These are phyloP conservation scores for Candolleomyces aberdarensis DNA, from an alignment of 768 basidiomycete genomes.

Conservation along the genomic window DNA sequence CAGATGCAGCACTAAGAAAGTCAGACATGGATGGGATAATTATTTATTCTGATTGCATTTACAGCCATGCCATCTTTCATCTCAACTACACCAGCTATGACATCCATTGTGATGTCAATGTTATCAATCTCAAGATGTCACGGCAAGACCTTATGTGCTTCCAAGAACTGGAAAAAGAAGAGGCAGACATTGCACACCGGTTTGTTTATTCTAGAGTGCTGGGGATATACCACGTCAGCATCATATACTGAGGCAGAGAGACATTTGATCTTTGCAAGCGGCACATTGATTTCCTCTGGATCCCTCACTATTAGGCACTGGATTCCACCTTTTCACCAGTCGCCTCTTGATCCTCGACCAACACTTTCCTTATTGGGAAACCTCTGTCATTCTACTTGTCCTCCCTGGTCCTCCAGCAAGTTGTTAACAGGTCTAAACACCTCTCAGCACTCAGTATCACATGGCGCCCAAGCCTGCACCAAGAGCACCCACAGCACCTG, in stretches of 20 bases:
- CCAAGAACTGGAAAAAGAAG: conserved; percentile 7
- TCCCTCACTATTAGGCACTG: not conserved
- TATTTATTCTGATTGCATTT: conserved; percentile 10
- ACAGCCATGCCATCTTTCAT: conserved; percentile 9
- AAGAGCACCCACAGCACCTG: too few species aligned
- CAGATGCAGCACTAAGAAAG: not conserved
- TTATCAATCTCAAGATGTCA: conserved; percentile 10
- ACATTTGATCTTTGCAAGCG: not conserved
- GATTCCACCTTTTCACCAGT: conserved; percentile 10
- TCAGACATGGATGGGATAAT: not conserved
- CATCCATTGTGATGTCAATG: conserved; percentile 12
- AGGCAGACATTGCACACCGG: conserved; percentile 12
- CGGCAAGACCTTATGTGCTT: not conserved
- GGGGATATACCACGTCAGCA: conserved; percentile 16
- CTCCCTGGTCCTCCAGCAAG: too few species aligned
- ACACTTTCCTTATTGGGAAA: too few species aligned
- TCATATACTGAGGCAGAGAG: not conserved
- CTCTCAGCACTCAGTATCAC: too few species aligned
- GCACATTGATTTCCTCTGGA: not conserved
- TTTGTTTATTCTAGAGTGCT: conserved; percentile 21
- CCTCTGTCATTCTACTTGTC: too few species aligned
- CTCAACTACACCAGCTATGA: conserved; percentile 18
- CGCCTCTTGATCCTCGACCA: too few species aligned
- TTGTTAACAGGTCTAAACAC: too few species aligned
- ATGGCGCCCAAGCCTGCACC: too few species aligned